These are phyloP conservation scores for Arthrobotrys megalospora DNA, from an alignment of 2,329 filamentous ascomycete species.

Conservation along the genomic window DNA sequence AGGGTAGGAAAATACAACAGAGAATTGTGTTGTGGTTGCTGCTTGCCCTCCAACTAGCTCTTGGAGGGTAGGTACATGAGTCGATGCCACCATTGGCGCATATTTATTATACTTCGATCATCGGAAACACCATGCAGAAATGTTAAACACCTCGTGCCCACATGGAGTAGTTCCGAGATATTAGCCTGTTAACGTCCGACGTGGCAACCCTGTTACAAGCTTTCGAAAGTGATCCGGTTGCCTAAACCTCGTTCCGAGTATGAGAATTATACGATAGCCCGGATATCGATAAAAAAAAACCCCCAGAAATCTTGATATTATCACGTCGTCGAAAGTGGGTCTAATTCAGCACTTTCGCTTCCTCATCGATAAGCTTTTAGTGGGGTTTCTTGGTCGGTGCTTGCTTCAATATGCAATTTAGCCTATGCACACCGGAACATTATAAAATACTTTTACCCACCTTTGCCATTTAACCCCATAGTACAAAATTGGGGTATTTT, in stretches of 20 bases:
- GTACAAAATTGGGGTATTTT: slow-evolving; percentile 6
- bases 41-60: background rate
- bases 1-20: slow-evolving; percentile 13
- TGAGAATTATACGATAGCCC: background rate
- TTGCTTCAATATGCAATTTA: slow-evolving; percentile 34
- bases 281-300: background rate
- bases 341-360: background rate
- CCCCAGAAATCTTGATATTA: too few relatives aligned
- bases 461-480: slow-evolving; percentile 49
- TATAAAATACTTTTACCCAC: slow-evolving; percentile 46
- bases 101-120: background rate
- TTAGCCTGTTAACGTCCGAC: slow-evolving; percentile 2
- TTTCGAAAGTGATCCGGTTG: background rate
- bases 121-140: background rate
- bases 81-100: background rate
- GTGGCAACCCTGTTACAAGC: background rate
- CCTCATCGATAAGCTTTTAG: slow-evolving; percentile 18
- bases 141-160: background rate
- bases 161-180: background rate
- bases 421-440: slow-evolving; percentile 41
- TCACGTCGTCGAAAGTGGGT: background rate
- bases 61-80: background rate
- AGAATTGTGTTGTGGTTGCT: slow-evolving; percentile 9
- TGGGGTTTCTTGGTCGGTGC: slow-evolving; percentile 15
- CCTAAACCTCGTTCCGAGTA: slow-evolving; percentile 9